Evolutionary conservation across 495 filamentous ascomycete genomes (phyloP).

Genomic region (Aspergillus incahuasiensis): DNA sequence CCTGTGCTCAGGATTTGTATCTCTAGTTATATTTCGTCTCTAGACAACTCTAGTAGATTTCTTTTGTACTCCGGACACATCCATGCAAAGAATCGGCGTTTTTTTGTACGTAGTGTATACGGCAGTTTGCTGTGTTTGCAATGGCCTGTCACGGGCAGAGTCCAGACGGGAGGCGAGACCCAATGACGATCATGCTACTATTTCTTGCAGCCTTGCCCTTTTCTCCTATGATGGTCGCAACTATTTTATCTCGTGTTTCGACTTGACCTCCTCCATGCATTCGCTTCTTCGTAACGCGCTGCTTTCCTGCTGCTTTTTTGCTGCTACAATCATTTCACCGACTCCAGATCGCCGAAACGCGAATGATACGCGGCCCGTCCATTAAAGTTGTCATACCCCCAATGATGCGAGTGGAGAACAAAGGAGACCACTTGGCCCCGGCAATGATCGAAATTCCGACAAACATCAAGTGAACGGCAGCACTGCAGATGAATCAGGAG

Average conservation of each 20-base stretch:
- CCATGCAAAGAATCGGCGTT: neutral
- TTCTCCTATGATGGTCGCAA: neutral
- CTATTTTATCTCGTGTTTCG: neutral
- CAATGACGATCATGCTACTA: neutral
- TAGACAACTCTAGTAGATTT: slow-evolving; percentile 44
- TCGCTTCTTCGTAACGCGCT: neutral
- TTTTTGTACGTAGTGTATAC: neutral
- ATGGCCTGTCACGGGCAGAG: slow-evolving; percentile 4
- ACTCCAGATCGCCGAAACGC: neutral
- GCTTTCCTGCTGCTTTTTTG: neutral
- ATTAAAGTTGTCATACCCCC: neutral
- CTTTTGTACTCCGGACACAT: slow-evolving; percentile 20
- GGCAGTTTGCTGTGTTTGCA: slow-evolving; percentile 26
- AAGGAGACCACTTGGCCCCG: slow-evolving; percentile 16
- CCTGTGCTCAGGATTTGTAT: slow-evolving; percentile 40
- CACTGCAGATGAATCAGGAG: slow-evolving; percentile 28
- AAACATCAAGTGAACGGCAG: slow-evolving; percentile 14
- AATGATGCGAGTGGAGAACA: slow-evolving; percentile 1
- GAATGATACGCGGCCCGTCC: neutral
- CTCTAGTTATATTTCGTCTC: slow-evolving; percentile 39
- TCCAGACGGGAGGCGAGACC: neutral
- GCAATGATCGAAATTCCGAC: neutral
- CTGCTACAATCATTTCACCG: neutral
- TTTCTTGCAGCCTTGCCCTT: neutral
- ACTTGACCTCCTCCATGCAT: neutral